Percentiles rank a stretch among this genome's conserved stretches.
Conservation (phyloP, 148 eudicot genomes). For the Pouteria glomerata region DNA sequence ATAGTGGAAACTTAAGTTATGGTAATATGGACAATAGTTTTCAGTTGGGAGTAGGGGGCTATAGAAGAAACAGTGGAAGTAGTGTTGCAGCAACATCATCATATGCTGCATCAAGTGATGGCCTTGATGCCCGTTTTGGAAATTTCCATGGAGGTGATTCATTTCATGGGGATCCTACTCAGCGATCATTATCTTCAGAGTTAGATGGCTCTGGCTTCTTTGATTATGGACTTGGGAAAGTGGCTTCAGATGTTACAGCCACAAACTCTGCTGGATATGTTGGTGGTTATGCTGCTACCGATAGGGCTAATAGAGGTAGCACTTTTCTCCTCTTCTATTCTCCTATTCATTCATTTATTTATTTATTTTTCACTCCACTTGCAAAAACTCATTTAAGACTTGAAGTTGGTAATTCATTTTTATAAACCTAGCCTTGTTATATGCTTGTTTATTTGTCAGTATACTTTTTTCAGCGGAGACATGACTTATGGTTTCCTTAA, state of each 20-base stretch:
- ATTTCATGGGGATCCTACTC: conserved; percentile 41
- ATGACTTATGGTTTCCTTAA: no score
- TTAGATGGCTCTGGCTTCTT: conserved; percentile 50
- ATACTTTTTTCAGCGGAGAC: no score
- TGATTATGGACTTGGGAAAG: conserved; percentile 56
- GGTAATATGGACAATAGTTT: conserved; percentile 33
- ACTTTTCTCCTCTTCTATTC: background rate
- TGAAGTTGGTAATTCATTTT: background rate
- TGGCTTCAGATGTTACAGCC: conserved; percentile 52
- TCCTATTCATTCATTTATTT: background rate
- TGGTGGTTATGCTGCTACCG: conserved; percentile 60
- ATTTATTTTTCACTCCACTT: background rate
- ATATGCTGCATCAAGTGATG: conserved; percentile 37
- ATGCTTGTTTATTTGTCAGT: background rate
- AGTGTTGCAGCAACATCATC: conserved; percentile 34
- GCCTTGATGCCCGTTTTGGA: conserved; percentile 45
- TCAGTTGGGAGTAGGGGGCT: conserved; percentile 32
- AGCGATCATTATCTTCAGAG: conserved; percentile 65
- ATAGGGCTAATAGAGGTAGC: conserved; percentile 62
- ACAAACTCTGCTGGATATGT: conserved; percentile 64
- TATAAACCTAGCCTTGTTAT: background rate
- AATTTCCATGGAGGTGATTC: conserved; percentile 43
- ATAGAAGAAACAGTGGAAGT: conserved; percentile 36
- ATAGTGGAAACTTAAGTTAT: conserved; percentile 28
- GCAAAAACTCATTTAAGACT: background rate